Conservation (phyloP, 2,329 filamentous ascomycete genomes). For the Alternaria triticimaculans region DNA sequence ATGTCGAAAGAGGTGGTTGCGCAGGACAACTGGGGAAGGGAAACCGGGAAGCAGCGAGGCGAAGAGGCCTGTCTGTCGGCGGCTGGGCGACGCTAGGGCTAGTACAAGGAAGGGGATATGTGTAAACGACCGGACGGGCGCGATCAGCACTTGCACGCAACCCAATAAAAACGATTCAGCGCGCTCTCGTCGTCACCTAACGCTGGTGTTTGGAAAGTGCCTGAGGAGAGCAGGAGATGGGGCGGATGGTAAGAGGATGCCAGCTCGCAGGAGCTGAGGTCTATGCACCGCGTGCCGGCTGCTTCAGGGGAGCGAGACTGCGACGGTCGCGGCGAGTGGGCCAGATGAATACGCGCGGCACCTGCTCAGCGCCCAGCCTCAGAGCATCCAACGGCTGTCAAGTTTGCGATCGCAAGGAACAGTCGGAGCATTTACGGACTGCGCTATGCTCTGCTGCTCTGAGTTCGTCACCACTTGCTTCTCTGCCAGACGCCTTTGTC, state of each 20-base stretch:
- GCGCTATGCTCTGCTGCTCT: background rate
- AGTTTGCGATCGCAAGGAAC: background rate
- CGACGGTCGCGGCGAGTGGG: conserved; percentile 34
- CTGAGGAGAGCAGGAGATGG: conserved; percentile 34
- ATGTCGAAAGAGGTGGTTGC: conserved; percentile 28
- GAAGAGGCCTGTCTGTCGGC: conserved; percentile 16
- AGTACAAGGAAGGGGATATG: conserved; percentile 19
- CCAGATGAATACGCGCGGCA: conserved; percentile 33
- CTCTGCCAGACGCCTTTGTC: conserved; percentile 7
- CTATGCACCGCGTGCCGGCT: conserved; percentile 27
- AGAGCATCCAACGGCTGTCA: conserved; percentile 14
- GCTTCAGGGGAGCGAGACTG: conserved; percentile 41
- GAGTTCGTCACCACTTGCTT: background rate
- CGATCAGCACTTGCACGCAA: conserved; percentile 38
- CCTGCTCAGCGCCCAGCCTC: conserved; percentile 24
- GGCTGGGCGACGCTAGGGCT: conserved; percentile 30
- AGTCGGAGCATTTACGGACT: background rate
- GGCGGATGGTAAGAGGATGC: conserved; percentile 25
- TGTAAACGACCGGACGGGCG: conserved; percentile 40
- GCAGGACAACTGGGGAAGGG: conserved; percentile 31
- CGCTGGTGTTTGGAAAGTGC: conserved; percentile 26
- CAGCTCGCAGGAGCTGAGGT: conserved; percentile 27
- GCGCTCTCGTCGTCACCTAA: conserved; percentile 28
- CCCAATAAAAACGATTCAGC: conserved; percentile 15
- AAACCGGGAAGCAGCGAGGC: conserved; percentile 42